Percentiles rank a stretch among this genome's conserved stretches.
Evolutionary conservation across 495 filamentous ascomycete genomes (phyloP).

Genomic region (Penicillium ochrochloron): DNA sequence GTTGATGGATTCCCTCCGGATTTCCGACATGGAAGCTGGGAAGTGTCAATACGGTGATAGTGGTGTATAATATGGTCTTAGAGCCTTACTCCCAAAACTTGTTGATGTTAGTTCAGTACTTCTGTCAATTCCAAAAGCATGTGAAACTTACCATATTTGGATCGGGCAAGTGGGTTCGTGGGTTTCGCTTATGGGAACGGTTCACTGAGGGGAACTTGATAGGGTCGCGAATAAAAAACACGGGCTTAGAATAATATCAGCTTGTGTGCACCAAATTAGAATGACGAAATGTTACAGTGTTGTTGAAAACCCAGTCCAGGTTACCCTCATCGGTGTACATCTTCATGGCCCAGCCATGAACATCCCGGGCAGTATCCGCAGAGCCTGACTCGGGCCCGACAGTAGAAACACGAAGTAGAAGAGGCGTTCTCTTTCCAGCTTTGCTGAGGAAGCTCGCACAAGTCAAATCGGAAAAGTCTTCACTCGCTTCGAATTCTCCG

Average conservation of each 20-base stretch:
- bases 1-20: constrained; percentile 65
- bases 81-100: constrained; percentile 60
- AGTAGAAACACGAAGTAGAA: constrained; percentile 66
- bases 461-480: constrained; percentile 54
- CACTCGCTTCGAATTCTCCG: constrained; percentile 65
- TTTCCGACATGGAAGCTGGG: constrained; percentile 59
- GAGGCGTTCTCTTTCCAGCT: constrained; percentile 66
- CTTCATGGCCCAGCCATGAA: constrained; percentile 71
- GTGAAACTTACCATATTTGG: constrained; percentile 49
- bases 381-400: constrained; percentile 68
- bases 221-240: constrained; percentile 61
- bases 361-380: constrained; percentile 67
- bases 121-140: too few species aligned
- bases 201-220: constrained; percentile 62
- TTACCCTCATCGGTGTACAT: constrained; percentile 82
- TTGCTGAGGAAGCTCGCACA: constrained; percentile 46
- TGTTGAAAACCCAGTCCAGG: constrained; percentile 59
- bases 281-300: constrained; percentile 23
- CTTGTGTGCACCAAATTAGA: neutral
- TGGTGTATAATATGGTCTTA: too few species aligned
- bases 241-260: constrained; percentile 26
- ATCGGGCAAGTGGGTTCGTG: constrained; percentile 51
- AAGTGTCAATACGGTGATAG: too few species aligned
- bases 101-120: neutral
- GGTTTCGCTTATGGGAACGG: constrained; percentile 55